A percentile compares a stretch with the other conserved stretches of the same genome.
These are phyloP conservation scores for Candida silvicultrix DNA, from an alignment of 805 yeast species.

Conservation along the genomic window DNA sequence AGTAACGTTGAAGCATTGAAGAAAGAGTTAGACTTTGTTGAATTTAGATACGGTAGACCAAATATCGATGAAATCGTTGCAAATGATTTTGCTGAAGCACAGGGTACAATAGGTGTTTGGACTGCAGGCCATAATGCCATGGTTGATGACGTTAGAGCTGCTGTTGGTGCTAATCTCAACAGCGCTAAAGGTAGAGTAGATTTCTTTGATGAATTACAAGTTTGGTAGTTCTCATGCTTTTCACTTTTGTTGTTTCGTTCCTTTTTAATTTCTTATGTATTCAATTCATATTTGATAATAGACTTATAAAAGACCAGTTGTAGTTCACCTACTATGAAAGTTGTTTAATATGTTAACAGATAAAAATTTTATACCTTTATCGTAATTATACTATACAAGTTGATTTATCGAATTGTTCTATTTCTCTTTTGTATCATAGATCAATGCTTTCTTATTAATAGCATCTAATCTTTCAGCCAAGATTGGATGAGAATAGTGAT, in stretches of 20 bases:
- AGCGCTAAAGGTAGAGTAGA: constrained; percentile 38
- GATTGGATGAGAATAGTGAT: constrained; percentile 88
- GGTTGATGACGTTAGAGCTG: constrained; percentile 46
- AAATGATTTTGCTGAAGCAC: constrained; percentile 31
- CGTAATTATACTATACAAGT: no score
- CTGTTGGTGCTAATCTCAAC: constrained; percentile 30
- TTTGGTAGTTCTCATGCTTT: constrained; percentile 33
- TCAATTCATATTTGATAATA: no score
- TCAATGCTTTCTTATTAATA: constrained; percentile 34
- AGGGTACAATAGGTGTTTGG: constrained; percentile 37
- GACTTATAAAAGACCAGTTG: neutral
- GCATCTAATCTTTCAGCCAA: constrained; percentile 84
- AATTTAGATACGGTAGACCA: constrained; percentile 42
- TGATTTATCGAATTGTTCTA: no score
- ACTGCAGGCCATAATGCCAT: constrained; percentile 50
- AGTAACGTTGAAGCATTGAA: constrained; percentile 1
- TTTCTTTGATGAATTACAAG: constrained; percentile 50
- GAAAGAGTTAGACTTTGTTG: constrained; percentile 21
- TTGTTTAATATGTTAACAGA: no score
- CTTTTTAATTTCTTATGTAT: no score
- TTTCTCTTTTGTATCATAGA: constrained; percentile 13
- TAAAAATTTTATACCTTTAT: no score
- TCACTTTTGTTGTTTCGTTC: neutral
- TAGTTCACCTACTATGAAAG: no score
- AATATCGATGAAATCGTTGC: constrained; percentile 29